A percentile compares a stretch with the other conserved stretches of the same genome.
phyloP scores from a whole-genome alignment of 2,329 filamentous ascomycete genomes.

The Rugonectria rugulosa region DNA sequence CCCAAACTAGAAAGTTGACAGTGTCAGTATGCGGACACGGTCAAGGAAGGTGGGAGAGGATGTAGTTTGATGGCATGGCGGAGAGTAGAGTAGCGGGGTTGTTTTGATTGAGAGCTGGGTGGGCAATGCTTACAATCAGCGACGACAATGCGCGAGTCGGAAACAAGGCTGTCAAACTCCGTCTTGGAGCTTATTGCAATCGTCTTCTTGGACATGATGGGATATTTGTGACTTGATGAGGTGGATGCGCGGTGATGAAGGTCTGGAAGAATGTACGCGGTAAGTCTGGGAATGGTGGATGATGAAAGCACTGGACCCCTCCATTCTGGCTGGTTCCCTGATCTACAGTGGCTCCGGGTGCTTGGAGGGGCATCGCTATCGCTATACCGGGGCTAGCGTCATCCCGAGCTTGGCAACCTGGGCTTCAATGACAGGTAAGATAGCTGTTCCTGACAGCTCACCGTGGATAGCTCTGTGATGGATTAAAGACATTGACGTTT shows the following conservation, averaged over 20 bases:
- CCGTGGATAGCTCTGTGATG: no score
- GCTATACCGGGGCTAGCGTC: slow-evolving; percentile 39
- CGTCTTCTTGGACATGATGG: slow-evolving; percentile 41
- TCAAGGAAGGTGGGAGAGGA: slow-evolving; percentile 16
- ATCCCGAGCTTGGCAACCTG: slow-evolving; percentile 28
- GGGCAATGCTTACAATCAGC: slow-evolving; percentile 76
- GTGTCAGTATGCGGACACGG: slow-evolving; percentile 28
- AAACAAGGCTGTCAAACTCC: slow-evolving; percentile 74
- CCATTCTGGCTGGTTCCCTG: slow-evolving; percentile 21
- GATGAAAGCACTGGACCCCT: slow-evolving; percentile 26
- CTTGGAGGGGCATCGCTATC: slow-evolving; percentile 35
- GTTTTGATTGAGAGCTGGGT: slow-evolving; percentile 4
- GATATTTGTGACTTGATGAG: slow-evolving; percentile 26
- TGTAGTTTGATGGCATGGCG: slow-evolving; percentile 23
- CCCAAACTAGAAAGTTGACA: slow-evolving; percentile 70
- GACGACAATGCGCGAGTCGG: slow-evolving; percentile 79
- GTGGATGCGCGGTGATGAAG: slow-evolving; percentile 30
- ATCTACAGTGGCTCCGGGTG: slow-evolving; percentile 13
- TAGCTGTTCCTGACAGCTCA: no score
- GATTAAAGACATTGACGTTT: no score
- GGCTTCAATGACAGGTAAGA: no score
- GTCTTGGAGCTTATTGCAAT: slow-evolving; percentile 54
- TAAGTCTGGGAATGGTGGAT: slow-evolving; percentile 19
- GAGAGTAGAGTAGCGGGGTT: slow-evolving; percentile 30
- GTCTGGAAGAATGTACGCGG: slow-evolving; percentile 31